Percentiles rank a stretch among this genome's conserved stretches.
phyloP scores from a whole-genome alignment of 2,329 filamentous ascomycete genomes.

The Calonectria ilicicola region DNA sequence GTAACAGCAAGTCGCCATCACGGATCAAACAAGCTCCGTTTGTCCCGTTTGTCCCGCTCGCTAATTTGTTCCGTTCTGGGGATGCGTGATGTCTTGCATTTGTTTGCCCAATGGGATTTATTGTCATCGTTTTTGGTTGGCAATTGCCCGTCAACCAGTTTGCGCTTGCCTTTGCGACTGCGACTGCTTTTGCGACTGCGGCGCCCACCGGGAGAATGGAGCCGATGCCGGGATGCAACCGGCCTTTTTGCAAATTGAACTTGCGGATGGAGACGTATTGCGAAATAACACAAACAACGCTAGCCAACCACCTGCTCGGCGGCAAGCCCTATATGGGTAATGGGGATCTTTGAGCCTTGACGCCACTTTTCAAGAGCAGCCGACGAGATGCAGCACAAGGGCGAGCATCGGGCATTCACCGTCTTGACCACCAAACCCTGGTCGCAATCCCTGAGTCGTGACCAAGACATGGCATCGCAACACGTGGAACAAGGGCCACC shows the following conservation, averaged over 20 bases:
- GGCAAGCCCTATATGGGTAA: background rate
- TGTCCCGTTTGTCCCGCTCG: background rate
- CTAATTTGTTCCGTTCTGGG: background rate
- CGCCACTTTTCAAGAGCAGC: slow-evolving; percentile 1
- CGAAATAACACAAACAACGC: background rate
- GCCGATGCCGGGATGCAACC: background rate
- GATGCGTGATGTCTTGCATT: background rate
- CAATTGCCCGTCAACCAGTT: background rate
- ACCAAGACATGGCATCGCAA: slow-evolving; percentile 20
- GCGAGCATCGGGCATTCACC: slow-evolving; percentile 17
- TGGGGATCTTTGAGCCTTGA: background rate
- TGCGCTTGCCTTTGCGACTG: background rate
- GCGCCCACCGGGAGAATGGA: background rate
- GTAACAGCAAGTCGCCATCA: background rate
- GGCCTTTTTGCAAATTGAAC: background rate
- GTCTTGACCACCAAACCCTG: slow-evolving; percentile 19
- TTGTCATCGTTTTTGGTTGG: background rate
- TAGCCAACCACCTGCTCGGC: background rate
- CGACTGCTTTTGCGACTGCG: background rate
- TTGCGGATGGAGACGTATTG: background rate
- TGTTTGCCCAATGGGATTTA: background rate
- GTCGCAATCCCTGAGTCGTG: slow-evolving; percentile 8
- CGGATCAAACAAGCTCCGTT: slow-evolving; percentile 14
- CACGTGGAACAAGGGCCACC: slow-evolving; percentile 28
- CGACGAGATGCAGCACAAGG: background rate